These are phyloP conservation scores for Iberis pinnata DNA, from an alignment of 345 rosid species.

Conservation along the genomic window DNA sequence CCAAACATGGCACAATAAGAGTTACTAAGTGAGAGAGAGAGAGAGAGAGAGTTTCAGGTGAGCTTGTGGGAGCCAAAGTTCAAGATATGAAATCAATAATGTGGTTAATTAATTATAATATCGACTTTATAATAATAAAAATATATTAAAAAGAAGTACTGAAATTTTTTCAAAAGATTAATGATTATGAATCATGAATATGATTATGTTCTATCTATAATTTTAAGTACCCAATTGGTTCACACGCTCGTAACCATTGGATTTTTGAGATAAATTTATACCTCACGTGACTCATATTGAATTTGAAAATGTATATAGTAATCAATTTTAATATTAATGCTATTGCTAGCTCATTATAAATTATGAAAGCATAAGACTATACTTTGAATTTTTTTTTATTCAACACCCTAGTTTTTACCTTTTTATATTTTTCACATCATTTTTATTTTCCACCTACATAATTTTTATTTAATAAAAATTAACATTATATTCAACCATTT, in stretches of 20 bases:
- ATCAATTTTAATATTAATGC: background rate
- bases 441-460: no score
- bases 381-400: no score
- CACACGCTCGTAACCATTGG: no score
- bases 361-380: no score
- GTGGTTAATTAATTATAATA: constrained; percentile 5
- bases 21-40: background rate
- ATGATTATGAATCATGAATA: background rate
- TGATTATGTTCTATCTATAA: background rate
- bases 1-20: constrained; percentile 17
- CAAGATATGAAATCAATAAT: constrained; percentile 11
- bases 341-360: background rate
- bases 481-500: no score
- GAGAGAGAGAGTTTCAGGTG: constrained; percentile 23
- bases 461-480: no score
- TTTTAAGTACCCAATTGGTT: background rate
- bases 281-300: background rate
- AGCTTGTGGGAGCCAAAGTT: constrained; percentile 19
- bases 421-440: no score
- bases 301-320: background rate
- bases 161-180: no score
- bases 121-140: constrained; percentile 12
- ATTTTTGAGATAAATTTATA: no score
- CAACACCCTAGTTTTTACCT: no score
- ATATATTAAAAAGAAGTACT: background rate